Evolutionary conservation across 2,329 filamentous ascomycete species (phyloP).

Genomic region (Sporothrix humicola): DNA sequence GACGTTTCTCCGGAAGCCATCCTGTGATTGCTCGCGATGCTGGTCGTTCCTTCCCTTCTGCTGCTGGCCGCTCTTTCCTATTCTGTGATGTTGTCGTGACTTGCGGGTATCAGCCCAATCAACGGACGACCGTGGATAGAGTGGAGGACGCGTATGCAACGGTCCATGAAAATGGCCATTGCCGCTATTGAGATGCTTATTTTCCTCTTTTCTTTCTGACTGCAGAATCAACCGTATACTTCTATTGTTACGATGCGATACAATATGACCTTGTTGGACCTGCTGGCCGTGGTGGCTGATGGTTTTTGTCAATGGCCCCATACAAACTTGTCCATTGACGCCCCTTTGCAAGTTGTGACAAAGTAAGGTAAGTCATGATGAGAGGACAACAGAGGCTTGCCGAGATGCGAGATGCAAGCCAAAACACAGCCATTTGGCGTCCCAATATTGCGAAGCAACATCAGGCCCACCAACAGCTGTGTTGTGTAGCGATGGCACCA

Average conservation of each 20-base stretch:
- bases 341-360: not conserved
- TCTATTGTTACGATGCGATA: not conserved
- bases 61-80: conserved; percentile 10
- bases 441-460: not conserved
- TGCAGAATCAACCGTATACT: too few species aligned
- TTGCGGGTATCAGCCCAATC: not conserved
- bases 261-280: not conserved
- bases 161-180: not conserved
- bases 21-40: conserved; percentile 14
- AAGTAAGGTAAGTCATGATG: not conserved
- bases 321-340: not conserved
- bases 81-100: not conserved
- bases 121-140: not conserved
- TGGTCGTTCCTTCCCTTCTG: conserved; percentile 27
- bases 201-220: too few species aligned
- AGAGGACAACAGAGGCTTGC: not conserved
- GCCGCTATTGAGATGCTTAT: not conserved
- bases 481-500: not conserved
- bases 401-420: conserved; percentile 9
- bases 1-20: not conserved
- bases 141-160: not conserved
- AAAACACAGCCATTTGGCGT: not conserved
- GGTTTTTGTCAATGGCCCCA: not conserved
- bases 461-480: not conserved
- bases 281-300: not conserved